phyloP scores from a whole-genome alignment of 306 rosid species.

The Dalbergia cochinchinensis region DNA sequence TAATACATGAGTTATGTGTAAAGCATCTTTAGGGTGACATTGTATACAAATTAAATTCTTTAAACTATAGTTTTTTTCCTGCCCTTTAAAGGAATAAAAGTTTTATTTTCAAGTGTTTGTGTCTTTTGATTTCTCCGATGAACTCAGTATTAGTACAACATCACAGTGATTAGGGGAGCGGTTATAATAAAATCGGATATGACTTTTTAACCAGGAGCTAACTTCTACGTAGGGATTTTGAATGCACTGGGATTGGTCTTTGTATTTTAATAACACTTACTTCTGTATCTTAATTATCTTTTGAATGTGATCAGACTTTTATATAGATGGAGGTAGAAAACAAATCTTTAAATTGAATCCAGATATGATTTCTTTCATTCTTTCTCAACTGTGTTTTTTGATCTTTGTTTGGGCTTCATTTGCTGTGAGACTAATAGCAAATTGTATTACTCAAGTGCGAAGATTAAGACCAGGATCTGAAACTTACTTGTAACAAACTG shows the following conservation, averaged over 20 bases:
- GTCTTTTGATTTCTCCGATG: not conserved
- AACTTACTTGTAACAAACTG: not conserved
- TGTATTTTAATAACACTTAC: not conserved
- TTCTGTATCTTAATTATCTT: not conserved
- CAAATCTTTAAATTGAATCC: not conserved
- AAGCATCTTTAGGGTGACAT: too few relatives aligned
- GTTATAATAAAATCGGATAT: not conserved
- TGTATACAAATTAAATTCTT: too few relatives aligned
- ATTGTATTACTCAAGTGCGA: not conserved
- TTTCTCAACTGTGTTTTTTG: not conserved
- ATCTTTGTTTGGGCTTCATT: not conserved
- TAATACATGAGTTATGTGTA: too few relatives aligned
- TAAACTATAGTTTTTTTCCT: not conserved
- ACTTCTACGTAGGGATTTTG: not conserved
- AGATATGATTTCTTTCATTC: not conserved
- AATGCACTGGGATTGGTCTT: not conserved
- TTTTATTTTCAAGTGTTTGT: slow-evolving; percentile 1
- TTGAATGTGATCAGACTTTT: not conserved
- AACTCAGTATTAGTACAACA: not conserved
- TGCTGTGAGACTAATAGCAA: not conserved
- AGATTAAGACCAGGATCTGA: not conserved
- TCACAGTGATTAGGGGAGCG: not conserved
- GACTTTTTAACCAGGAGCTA: not conserved
- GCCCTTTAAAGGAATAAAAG: not conserved
- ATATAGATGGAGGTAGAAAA: not conserved